phyloP scores from a whole-genome alignment of 345 rosid species.

The Moringa oleifera region DNA sequence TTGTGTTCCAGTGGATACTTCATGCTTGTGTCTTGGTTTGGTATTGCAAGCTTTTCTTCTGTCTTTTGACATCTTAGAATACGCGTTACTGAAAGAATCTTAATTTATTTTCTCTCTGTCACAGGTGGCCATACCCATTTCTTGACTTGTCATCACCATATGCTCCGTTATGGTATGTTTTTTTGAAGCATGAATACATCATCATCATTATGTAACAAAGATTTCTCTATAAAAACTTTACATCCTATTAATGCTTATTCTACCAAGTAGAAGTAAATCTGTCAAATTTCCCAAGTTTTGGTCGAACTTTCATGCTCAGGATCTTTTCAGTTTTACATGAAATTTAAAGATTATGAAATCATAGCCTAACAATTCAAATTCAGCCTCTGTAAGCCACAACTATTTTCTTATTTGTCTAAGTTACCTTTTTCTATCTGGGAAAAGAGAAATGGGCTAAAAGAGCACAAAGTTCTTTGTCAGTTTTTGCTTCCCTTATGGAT shows the following conservation, averaged over 20 bases:
- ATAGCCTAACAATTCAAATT: neutral
- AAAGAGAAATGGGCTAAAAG: too few relatives aligned
- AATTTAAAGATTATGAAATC: neutral
- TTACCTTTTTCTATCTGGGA: neutral
- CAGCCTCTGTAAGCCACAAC: neutral
- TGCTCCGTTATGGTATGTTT: slow-evolving; percentile 61
- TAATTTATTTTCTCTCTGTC: slow-evolving; percentile 3
- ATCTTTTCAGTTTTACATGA: neutral
- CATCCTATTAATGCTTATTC: slow-evolving; percentile 3
- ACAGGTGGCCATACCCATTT: slow-evolving; percentile 79
- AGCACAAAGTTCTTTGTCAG: neutral
- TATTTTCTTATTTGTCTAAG: too few relatives aligned
- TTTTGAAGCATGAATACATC: slow-evolving; percentile 1
- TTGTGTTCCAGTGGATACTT: slow-evolving; percentile 55
- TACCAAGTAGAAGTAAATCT: neutral
- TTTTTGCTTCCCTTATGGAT: neutral
- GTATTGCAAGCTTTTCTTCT: slow-evolving; percentile 20
- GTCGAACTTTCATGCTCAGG: neutral
- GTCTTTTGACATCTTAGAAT: neutral
- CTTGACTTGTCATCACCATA: slow-evolving; percentile 44
- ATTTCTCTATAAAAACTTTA: too few relatives aligned
- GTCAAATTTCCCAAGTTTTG: neutral
- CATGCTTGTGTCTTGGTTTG: slow-evolving; percentile 42
- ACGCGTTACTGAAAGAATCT: slow-evolving; percentile 7
- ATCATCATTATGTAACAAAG: neutral